A percentile compares a stretch with the other conserved stretches of the same genome.
phyloP scores from a whole-genome alignment of 2,329 filamentous ascomycete species.

The Trichoderma breve region DNA sequence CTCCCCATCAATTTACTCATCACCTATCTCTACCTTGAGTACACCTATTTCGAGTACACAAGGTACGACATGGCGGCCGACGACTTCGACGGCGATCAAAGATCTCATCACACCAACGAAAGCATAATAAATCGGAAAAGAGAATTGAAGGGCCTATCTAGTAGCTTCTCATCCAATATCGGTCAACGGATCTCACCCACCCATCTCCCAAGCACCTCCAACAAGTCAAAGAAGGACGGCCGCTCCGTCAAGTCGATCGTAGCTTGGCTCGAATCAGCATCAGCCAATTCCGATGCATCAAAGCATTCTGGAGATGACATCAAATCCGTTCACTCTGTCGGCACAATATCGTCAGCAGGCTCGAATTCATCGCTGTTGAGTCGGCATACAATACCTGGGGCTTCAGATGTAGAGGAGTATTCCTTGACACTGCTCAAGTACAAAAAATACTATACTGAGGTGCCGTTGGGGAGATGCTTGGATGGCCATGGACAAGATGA shows the following conservation, averaged over 20 bases:
- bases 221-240: neutral
- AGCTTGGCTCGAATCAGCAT: slow-evolving; percentile 32
- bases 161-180: slow-evolving; percentile 33
- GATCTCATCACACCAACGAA: neutral
- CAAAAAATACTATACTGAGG: slow-evolving; percentile 32
- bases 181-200: slow-evolving; percentile 23
- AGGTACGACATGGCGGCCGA: neutral
- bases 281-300: neutral
- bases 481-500: slow-evolving; percentile 22
- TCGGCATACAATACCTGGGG: neutral
- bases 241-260: slow-evolving; percentile 34
- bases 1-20: neutral
- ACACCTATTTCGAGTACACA: neutral
- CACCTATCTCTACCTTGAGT: neutral
- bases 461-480: slow-evolving; percentile 33
- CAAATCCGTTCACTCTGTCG: slow-evolving; percentile 7
- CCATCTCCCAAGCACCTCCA: neutral
- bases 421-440: slow-evolving; percentile 36
- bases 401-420: slow-evolving; percentile 30
- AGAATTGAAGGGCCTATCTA: slow-evolving; percentile 25
- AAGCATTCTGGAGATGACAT: neutral
- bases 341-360: slow-evolving; percentile 7
- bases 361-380: slow-evolving; percentile 11
- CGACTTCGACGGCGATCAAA: neutral
- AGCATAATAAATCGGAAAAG: slow-evolving; percentile 22